These are phyloP conservation scores for Blechomonas ayalai DNA, from an alignment of 208 protist genomes.

Conservation along the genomic window DNA sequence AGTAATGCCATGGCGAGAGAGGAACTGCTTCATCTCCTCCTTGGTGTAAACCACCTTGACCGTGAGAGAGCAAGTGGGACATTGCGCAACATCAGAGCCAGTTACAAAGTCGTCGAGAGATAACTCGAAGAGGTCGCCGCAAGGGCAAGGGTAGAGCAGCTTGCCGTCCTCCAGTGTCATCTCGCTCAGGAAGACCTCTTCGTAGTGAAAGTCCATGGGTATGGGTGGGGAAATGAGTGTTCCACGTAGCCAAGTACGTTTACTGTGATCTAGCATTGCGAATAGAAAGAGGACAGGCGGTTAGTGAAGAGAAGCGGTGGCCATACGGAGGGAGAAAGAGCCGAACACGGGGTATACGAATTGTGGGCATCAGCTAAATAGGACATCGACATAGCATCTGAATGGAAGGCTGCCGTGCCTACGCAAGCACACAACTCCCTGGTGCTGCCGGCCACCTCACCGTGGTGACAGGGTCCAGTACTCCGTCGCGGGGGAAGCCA, in stretches of 20 bases:
- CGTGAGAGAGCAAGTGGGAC: constrained; percentile 87
- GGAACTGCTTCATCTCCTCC: constrained; percentile 38
- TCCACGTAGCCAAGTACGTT: background rate
- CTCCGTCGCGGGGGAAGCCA: too few relatives aligned
- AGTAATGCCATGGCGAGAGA: constrained; percentile 4
- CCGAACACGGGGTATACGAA: background rate
- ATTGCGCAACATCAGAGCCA: constrained; percentile 73
- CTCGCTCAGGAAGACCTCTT: constrained; percentile 77
- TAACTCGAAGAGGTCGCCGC: constrained; percentile 89
- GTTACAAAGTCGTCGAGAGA: constrained; percentile 58
- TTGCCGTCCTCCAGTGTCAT: constrained; percentile 68
- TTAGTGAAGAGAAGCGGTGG: background rate
- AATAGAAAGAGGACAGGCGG: background rate
- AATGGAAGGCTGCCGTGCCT: too few relatives aligned
- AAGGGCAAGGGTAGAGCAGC: constrained; percentile 87
- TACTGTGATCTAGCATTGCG: background rate
- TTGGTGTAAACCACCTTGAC: constrained; percentile 68
- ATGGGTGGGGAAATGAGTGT: background rate
- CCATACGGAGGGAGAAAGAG: background rate
- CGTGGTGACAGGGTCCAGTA: too few relatives aligned
- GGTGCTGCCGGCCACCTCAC: too few relatives aligned
- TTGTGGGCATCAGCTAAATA: too few relatives aligned
- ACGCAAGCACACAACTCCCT: too few relatives aligned
- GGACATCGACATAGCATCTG: too few relatives aligned
- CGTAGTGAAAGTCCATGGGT: constrained; percentile 85